A percentile compares a stretch with the other conserved stretches of the same genome.
These are phyloP conservation scores for Xylaria digitata DNA, from an alignment of 2,329 filamentous ascomycete genomes.

Conservation along the genomic window DNA sequence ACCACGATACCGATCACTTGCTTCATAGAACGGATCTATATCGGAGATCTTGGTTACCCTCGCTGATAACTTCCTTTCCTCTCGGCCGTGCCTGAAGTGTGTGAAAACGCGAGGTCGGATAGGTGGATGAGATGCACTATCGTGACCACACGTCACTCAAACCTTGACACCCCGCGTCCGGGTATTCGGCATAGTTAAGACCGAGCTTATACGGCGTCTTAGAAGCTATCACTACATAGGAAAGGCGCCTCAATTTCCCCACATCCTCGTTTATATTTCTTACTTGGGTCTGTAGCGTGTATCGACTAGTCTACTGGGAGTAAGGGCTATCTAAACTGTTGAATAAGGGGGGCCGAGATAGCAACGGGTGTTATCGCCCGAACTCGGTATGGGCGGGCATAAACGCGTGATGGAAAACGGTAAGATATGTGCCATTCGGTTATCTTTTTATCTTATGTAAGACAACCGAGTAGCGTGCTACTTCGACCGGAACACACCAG, in stretches of 20 bases:
- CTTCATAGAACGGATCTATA: background rate
- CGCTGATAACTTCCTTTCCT: background rate
- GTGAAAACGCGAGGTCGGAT: background rate
- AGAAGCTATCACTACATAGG: background rate
- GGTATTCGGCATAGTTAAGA: conserved; percentile 25
- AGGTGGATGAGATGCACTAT: conserved; percentile 17
- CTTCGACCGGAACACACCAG: too few relatives aligned
- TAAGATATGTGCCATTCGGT: background rate
- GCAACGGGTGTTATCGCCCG: background rate
- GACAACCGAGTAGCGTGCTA: too few relatives aligned
- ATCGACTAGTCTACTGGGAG: conserved; percentile 5
- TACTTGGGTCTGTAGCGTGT: background rate
- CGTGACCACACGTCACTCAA: conserved; percentile 23
- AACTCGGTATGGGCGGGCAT: background rate
- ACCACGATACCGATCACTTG: background rate
- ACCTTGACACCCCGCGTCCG: conserved; percentile 21
- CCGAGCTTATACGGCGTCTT: conserved; percentile 20
- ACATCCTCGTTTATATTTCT: conserved; percentile 14
- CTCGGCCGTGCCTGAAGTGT: background rate
- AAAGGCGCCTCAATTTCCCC: conserved; percentile 18
- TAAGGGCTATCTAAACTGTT: background rate
- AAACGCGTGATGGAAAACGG: background rate
- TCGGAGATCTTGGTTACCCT: background rate
- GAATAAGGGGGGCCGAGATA: background rate
- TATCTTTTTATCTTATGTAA: background rate